A percentile compares a stretch with the other conserved stretches of the same genome.
phyloP scores from a whole-genome alignment of 352 stramenopile species.

The Phytopythium oedochilum region DNA sequence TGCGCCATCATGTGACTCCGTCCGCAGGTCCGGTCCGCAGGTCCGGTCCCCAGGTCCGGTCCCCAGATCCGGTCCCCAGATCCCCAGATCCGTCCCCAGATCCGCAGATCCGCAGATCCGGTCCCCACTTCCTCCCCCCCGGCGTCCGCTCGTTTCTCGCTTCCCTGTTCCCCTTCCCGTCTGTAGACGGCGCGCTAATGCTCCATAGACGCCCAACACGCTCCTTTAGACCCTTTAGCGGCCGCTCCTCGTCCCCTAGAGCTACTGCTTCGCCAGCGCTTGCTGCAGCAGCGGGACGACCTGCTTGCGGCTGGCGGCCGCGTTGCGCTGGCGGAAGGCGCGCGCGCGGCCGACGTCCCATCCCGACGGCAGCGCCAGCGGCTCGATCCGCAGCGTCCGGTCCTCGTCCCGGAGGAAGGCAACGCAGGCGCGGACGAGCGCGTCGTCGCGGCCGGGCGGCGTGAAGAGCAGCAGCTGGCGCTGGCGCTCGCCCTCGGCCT shows the following conservation, averaged over 20 bases:
- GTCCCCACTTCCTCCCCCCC: too few relatives aligned
- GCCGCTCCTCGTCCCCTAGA: not conserved
- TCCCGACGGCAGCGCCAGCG: slow-evolving; percentile 24
- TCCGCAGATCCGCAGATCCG: too few relatives aligned
- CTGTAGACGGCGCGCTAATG: not conserved
- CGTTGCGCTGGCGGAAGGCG: slow-evolving; percentile 61
- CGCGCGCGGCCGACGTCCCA: slow-evolving; percentile 19
- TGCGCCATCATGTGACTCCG: slow-evolving; percentile 78
- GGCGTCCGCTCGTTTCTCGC: too few relatives aligned
- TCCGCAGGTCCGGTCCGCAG: not conserved
- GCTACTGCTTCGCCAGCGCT: slow-evolving; percentile 20
- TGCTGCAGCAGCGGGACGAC: slow-evolving; percentile 63
- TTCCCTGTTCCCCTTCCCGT: not conserved
- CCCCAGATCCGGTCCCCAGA: too few relatives aligned
- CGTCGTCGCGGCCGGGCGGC: slow-evolving; percentile 13
- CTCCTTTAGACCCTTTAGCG: not conserved
- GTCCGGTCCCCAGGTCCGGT: too few relatives aligned
- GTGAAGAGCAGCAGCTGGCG: slow-evolving; percentile 64
- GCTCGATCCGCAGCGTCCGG: slow-evolving; percentile 32
- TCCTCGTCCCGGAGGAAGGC: slow-evolving; percentile 32
- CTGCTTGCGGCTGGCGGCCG: slow-evolving; percentile 64
- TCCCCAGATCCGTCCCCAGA: not conserved
- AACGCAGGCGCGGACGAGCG: slow-evolving; percentile 24
- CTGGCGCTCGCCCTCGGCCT: slow-evolving; percentile 16
- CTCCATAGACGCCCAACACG: not conserved